These are phyloP conservation scores for Cucurbita moschata DNA, from an alignment of 306 rosid genomes.

Conservation along the genomic window DNA sequence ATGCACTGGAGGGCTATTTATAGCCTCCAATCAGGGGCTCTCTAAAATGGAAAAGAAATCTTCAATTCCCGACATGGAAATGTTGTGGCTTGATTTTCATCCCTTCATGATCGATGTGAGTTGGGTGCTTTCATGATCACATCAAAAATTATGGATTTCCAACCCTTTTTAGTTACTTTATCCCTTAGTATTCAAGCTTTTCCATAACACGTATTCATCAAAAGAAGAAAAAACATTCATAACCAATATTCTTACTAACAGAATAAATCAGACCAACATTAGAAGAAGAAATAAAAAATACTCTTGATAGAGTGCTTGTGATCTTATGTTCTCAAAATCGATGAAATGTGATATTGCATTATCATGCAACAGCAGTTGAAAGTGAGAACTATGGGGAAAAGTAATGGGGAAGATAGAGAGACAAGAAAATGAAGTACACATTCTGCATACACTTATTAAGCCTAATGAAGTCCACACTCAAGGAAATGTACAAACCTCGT, in stretches of 20 bases:
- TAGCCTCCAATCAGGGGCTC: background rate
- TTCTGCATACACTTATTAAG: background rate
- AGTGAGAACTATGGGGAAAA: background rate
- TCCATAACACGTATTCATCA: too few relatives aligned
- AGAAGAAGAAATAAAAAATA: background rate
- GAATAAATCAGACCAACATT: background rate
- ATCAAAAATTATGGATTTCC: background rate
- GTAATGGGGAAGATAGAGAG: background rate
- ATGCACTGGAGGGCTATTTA: background rate
- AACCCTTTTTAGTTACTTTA: background rate
- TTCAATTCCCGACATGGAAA: background rate
- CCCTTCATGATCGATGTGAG: background rate
- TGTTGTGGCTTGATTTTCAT: background rate
- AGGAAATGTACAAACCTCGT: constrained; percentile 40
- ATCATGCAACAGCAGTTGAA: background rate
- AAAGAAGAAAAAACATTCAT: background rate
- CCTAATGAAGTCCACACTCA: background rate
- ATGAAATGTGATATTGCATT: background rate
- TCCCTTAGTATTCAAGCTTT: background rate
- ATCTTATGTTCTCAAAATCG: background rate
- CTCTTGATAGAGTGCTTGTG: background rate
- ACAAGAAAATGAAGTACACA: background rate
- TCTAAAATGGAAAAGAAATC: background rate
- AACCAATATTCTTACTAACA: background rate
- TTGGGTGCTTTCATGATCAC: background rate